Conservation (phyloP, 371 early-diverging fungal species). For the Zancudomyces culisetae region DNA sequence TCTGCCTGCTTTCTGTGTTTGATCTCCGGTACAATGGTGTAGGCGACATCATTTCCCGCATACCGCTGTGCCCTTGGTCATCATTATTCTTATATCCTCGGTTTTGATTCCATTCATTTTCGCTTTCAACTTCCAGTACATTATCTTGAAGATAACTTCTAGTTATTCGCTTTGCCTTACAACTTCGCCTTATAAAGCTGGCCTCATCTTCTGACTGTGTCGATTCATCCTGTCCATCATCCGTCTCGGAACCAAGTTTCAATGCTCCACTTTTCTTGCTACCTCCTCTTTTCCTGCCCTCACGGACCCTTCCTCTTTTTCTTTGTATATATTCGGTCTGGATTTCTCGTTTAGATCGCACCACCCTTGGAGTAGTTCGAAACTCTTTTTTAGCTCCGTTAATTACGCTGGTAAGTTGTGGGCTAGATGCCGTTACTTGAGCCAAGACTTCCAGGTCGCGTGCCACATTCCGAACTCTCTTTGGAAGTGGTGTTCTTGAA, state of each 20-base stretch:
- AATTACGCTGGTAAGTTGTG: background rate
- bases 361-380: background rate
- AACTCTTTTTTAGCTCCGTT: background rate
- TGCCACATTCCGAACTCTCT: background rate
- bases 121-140: too few relatives aligned
- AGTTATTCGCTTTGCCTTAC: background rate
- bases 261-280: background rate
- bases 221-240: too few relatives aligned
- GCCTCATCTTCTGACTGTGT: constrained; percentile 4
- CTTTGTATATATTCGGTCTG: background rate
- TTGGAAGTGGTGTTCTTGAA: background rate
- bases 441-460: constrained; percentile 1
- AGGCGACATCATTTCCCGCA: background rate
- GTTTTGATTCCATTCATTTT: too few relatives aligned
- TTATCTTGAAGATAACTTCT: background rate
- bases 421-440: constrained; percentile 1
- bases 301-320: background rate
- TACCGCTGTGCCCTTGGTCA: background rate
- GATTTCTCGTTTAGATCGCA: background rate
- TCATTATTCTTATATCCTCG: too few relatives aligned
- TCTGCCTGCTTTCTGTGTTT: background rate
- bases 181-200: background rate
- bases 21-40: background rate
- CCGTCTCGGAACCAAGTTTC: background rate
- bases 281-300: background rate